Evolutionary conservation across 2,329 filamentous ascomycete genomes (phyloP), one percentile per base, ranked within the genome.

Genomic region (Blastomyces parvus): DNA sequence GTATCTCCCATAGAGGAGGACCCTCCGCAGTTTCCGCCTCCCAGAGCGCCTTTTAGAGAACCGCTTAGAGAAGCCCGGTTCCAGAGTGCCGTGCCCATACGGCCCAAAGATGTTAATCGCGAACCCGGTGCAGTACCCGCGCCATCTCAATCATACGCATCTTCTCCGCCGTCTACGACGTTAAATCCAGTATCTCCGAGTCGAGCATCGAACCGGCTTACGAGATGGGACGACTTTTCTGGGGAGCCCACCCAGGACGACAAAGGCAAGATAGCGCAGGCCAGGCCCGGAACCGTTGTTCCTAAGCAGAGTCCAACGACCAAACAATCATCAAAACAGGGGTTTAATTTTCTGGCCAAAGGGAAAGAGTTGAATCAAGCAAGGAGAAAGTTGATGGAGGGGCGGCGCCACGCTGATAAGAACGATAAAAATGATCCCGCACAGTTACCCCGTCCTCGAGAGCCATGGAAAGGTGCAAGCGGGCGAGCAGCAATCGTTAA

Each of bases 381-480:
- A n/a, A 76, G 68, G 63, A 77, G 68, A 65, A 75, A 72, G 62
- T 66, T 69, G 57, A 69, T 70, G 42, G 72, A 73, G 66, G 70
- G 67, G 67, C 70, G 67, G 59, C 40, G 44, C 27, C 40, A 48
- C 1, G 3, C 58, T n/a, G 58, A 59, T 48, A 71, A 69, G 56
- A 67, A 74, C 70, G 66, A 78, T 70, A 14, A 77, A 70, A 27
- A 74, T 73, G 67, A 69, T 77, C 65, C 74, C 78, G 61, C 78
- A 81, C 33, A 78, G 71, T 60, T 81, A 27, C 84, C 86, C 5
- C 81, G 67, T 48, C 64, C 70, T 55, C 74, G 74, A 53, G 76
- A 79, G 61, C 78, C 86, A 63, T 91, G 89, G 89, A 87, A 86
- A 69, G 88, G 88, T 22, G 85, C 86, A 46, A 90, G 86, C 71